phyloP scores from a whole-genome alignment of 768 basidiomycete genomes.

The Tephrocybe sp. region DNA sequence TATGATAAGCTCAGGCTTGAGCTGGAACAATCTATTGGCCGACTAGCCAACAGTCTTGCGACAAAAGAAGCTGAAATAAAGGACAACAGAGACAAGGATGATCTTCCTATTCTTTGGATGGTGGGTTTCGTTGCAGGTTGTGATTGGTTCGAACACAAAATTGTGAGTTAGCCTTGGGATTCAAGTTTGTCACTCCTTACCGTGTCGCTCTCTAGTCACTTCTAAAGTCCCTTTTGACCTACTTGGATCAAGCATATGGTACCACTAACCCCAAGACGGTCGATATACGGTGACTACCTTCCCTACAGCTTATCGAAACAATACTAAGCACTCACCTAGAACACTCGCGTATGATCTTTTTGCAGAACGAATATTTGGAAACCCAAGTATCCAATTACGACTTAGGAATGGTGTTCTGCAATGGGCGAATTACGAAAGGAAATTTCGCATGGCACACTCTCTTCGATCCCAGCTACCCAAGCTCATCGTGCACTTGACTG shows the following conservation, averaged over 20 bases:
- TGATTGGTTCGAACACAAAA: slow-evolving; percentile 59
- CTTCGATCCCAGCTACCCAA: slow-evolving; percentile 39
- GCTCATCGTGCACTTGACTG: slow-evolving; percentile 56
- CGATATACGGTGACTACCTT: slow-evolving; percentile 42
- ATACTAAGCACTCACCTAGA: slow-evolving; percentile 24
- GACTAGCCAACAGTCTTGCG: slow-evolving; percentile 37
- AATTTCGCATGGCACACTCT: slow-evolving; percentile 33
- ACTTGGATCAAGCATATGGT: slow-evolving; percentile 69
- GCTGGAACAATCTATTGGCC: slow-evolving; percentile 51
- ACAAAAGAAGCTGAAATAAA: slow-evolving; percentile 6
- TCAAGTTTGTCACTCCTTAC: not conserved
- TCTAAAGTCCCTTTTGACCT: slow-evolving; percentile 61
- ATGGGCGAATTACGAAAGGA: slow-evolving; percentile 58
- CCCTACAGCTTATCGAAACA: not conserved
- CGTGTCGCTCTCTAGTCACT: slow-evolving; percentile 37
- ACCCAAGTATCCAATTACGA: slow-evolving; percentile 37
- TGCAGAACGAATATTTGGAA: slow-evolving; percentile 46
- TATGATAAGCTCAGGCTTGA: slow-evolving; percentile 58
- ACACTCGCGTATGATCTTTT: slow-evolving; percentile 60
- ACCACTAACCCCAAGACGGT: slow-evolving; percentile 31
- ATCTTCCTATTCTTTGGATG: slow-evolving; percentile 49
- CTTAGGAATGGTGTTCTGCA: slow-evolving; percentile 42
- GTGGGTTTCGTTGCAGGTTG: slow-evolving; percentile 50
- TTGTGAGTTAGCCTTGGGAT: not conserved
- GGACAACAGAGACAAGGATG: slow-evolving; percentile 19